phyloP scores from a whole-genome alignment of 1,284 basidiomycete genomes.

The Erythrobasidium hasegawianum region DNA sequence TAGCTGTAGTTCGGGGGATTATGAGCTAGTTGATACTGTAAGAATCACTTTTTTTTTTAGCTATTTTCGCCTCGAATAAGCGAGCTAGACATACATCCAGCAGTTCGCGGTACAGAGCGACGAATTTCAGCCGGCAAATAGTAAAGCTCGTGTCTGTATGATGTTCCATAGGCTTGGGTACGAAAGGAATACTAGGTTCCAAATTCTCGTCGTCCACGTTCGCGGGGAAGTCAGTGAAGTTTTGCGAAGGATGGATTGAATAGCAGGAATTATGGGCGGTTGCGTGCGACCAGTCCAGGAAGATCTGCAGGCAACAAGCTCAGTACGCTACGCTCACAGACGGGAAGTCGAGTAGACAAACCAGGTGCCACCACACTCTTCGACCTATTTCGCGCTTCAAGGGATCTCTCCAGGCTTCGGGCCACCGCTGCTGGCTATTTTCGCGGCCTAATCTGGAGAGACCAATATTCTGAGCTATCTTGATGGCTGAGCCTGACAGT shows the following conservation, averaged over 20 bases:
- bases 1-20: constrained; percentile 19
- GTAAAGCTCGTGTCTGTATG: constrained; percentile 43
- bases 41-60: not conserved
- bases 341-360: constrained; percentile 39
- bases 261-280: constrained; percentile 45
- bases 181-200: constrained; percentile 38
- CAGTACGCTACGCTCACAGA: not conserved
- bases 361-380: constrained; percentile 47
- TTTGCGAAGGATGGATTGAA: constrained; percentile 44
- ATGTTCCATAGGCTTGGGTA: constrained; percentile 39
- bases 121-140: constrained; percentile 41
- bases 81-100: constrained; percentile 40
- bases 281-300: constrained; percentile 42
- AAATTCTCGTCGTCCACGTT: constrained; percentile 44
- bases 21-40: constrained; percentile 18
- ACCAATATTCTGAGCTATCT: constrained; percentile 39
- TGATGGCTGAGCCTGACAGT: constrained; percentile 45
- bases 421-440: constrained; percentile 29
- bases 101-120: constrained; percentile 43
- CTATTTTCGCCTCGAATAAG: not conserved
- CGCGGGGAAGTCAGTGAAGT: constrained; percentile 42
- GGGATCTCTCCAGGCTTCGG: constrained; percentile 37
- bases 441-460: constrained; percentile 32
- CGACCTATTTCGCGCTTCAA: constrained; percentile 44
- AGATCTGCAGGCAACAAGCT: constrained; percentile 1